Base-by-base conservation (phyloP, 1,139 yeast species). In the Candida smagusa region DNA sequence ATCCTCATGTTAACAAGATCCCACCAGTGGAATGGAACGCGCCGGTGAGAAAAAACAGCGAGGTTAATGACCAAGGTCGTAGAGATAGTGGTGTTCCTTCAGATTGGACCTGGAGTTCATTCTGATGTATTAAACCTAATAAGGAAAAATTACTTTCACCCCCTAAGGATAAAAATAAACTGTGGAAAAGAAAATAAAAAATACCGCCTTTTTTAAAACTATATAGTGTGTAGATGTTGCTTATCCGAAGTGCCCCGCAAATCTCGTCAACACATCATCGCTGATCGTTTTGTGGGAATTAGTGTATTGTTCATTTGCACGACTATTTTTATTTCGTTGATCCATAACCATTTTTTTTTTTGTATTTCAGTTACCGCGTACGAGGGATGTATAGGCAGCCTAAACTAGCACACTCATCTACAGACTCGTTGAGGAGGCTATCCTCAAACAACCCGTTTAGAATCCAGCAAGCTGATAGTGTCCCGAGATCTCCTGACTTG, bases 401-500 rank as follows among this genome's bases (percentile, higher is more conserved):
- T 16, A 61, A 61, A 40, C 63, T 59, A 37, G 56, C 65, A 27
- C 57, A 58, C 46, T 49, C 57, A 26, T 65, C 72, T 5, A 47
- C 64, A 4, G 69, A 65, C 24, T 63, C 71, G 31, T 52, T 64
- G 37, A 67, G 80, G 49, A 68, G 81, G 39, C 67, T 75, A 44
- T 77, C 83, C 9, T 66, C 79, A 22, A 77, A 77, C 50, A 79
- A 79, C 48, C 85, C 85, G 12, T 79, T 79, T 56, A 68, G 85
- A 45, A 56, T 49, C 26, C 45, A 34, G 12, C 44, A 31, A 38
- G 33, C 28, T 25, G 28, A 9, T 9, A 25, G 9, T 39, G 45
- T 32, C 30, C 42, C 33, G 38, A 42, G 36, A 16, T 16, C 19
- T 16, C 19, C 19, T 16, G 19, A 16, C 19, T 16, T 31, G 36